These are phyloP conservation scores for Xerocomellus intermedius DNA, from an alignment of 768 basidiomycete genomes.

Conservation along the genomic window DNA sequence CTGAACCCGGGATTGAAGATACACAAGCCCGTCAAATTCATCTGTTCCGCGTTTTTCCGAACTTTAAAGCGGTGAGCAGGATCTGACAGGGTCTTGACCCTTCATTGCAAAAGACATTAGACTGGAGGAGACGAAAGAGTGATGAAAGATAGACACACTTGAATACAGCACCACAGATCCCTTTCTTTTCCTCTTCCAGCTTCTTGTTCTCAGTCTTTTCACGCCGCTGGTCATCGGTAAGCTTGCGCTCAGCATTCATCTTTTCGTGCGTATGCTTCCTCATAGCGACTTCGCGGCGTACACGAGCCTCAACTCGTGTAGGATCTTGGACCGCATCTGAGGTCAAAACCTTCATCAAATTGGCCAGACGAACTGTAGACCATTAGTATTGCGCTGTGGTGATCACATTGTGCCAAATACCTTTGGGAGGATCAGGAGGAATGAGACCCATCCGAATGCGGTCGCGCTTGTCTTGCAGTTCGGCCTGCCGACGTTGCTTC, in stretches of 20 bases:
- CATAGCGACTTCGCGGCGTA: conserved; percentile 89
- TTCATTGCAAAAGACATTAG: conserved; percentile 28
- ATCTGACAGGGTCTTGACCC: conserved; percentile 86
- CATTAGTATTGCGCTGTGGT: not conserved
- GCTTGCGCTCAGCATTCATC: conserved; percentile 89
- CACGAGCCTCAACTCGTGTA: conserved; percentile 94
- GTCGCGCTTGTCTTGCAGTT: conserved; percentile 92
- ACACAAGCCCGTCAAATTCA: conserved; percentile 82
- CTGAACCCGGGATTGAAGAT: conserved; percentile 89
- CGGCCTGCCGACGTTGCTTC: conserved; percentile 81
- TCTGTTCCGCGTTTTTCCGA: conserved; percentile 92
- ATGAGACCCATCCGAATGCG: conserved; percentile 93
- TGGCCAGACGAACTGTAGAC: conserved; percentile 78
- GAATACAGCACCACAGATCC: conserved; percentile 79
- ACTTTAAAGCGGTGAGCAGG: conserved; percentile 95
- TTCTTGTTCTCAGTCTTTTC: conserved; percentile 90
- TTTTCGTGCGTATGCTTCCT: conserved; percentile 88
- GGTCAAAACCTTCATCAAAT: conserved; percentile 97
- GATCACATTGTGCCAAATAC: conserved; percentile 36
- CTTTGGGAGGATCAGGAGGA: conserved; percentile 95
- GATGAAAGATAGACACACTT: conserved; percentile 58
- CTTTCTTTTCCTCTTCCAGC: conserved; percentile 83
- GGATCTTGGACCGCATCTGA: conserved; percentile 97
- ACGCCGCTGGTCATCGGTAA: conserved; percentile 84
- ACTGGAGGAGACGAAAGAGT: not conserved